phyloP scores from a whole-genome alignment of 2,329 filamentous ascomycete genomes.

The Reticulascus tulasneorum region DNA sequence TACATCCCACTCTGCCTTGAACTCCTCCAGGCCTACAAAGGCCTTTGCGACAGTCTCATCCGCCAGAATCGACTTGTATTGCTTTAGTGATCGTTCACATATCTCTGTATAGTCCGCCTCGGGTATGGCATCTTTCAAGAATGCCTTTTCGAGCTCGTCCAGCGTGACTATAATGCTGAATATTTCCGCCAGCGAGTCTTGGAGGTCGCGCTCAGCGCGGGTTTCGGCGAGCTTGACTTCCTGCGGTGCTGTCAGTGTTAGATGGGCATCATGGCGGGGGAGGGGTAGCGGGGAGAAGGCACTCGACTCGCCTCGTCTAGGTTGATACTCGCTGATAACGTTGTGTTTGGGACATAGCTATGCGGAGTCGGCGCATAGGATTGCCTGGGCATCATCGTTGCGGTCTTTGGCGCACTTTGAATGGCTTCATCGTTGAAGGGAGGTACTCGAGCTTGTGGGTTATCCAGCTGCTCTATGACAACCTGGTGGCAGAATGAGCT shows the following conservation, averaged over 20 bases:
- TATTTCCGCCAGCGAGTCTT: constrained; percentile 93
- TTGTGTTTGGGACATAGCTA: constrained; percentile 83
- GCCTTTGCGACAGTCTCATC: constrained; percentile 87
- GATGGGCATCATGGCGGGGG: constrained; percentile 3
- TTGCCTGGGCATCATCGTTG: constrained; percentile 54
- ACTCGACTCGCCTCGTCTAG: constrained; percentile 70
- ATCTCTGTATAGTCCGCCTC: constrained; percentile 95
- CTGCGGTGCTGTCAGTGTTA: constrained; percentile 36
- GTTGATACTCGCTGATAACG: constrained; percentile 84
- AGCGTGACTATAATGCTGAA: constrained; percentile 97
- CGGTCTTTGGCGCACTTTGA: constrained; percentile 6
- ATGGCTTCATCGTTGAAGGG: constrained; percentile 10
- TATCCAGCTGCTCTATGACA: not conserved
- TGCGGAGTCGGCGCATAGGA: constrained; percentile 87
- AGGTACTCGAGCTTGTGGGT: constrained; percentile 2
- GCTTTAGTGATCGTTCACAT: constrained; percentile 87
- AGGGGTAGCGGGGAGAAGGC: constrained; percentile 2
- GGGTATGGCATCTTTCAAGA: constrained; percentile 88
- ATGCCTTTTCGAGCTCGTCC: constrained; percentile 93
- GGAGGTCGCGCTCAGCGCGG: constrained; percentile 83
- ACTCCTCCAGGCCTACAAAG: constrained; percentile 84
- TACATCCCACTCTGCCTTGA: constrained; percentile 91
- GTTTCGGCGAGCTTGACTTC: constrained; percentile 91
- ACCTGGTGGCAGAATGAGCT: constrained; percentile 2
- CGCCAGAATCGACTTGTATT: constrained; percentile 91